These are phyloP conservation scores for Clitoria ternatea DNA, from an alignment of 306 rosid genomes.

Conservation along the genomic window DNA sequence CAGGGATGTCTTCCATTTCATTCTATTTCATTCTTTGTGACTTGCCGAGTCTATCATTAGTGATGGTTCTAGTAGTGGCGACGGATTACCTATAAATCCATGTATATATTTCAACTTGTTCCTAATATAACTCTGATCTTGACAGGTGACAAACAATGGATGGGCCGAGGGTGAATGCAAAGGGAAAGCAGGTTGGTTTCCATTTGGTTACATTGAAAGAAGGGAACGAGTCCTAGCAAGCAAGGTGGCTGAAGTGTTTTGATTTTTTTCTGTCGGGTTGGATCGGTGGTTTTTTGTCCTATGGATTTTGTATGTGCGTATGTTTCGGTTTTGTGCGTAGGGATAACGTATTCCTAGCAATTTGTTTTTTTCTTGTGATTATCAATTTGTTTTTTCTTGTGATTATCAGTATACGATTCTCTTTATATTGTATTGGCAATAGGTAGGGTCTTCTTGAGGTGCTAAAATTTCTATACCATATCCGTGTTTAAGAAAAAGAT, in stretches of 20 bases:
- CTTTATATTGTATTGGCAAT: neutral
- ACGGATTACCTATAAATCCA: neutral
- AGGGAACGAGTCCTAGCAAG: constrained; percentile 91
- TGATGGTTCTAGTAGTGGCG: neutral
- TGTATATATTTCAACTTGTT: neutral
- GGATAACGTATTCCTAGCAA: constrained; percentile 33
- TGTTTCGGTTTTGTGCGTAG: constrained; percentile 21
- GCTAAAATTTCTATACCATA: neutral
- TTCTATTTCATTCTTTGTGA: neutral
- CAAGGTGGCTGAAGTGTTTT: constrained; percentile 93
- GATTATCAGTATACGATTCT: constrained; percentile 23
- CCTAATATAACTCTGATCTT: constrained; percentile 1
- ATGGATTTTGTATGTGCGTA: constrained; percentile 39
- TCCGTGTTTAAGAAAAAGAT: neutral
- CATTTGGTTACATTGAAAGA: constrained; percentile 84
- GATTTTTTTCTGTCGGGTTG: constrained; percentile 27
- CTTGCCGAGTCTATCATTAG: too few species aligned
- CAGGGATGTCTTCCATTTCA: neutral
- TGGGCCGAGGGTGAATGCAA: constrained; percentile 99
- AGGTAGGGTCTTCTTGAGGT: neutral
- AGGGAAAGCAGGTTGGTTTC: constrained; percentile 98
- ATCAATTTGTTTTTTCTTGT: neutral
- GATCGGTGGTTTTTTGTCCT: constrained; percentile 25
- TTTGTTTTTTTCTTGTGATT: constrained; percentile 19
- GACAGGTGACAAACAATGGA: constrained; percentile 83